Evolutionary conservation across 2,329 filamentous ascomycete genomes (phyloP).

Genomic region (Phoma sp.): DNA sequence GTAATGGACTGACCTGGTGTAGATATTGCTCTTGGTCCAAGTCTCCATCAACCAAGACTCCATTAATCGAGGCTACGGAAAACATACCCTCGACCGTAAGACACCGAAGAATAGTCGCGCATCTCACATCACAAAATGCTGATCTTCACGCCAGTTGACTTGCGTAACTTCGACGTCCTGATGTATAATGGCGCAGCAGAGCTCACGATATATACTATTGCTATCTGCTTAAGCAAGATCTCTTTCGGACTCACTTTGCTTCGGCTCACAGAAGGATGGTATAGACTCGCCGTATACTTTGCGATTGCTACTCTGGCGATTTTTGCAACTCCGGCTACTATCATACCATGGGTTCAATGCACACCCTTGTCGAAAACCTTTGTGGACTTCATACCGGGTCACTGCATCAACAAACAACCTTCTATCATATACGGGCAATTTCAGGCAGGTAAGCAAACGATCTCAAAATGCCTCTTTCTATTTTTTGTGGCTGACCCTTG

Average conservation of each 20-base stretch:
- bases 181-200: constrained; percentile 1
- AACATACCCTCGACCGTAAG: constrained; percentile 2
- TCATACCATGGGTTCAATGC: constrained; percentile 14
- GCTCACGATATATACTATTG: neutral
- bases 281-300: constrained; percentile 13
- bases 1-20: neutral
- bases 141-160: neutral
- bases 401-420: constrained; percentile 11
- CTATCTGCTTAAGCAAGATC: constrained; percentile 19
- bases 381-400: constrained; percentile 10
- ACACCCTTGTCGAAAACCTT: constrained; percentile 15
- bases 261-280: constrained; percentile 17
- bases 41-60: constrained; percentile 1
- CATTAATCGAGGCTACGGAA: neutral
- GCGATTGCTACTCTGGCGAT: constrained; percentile 11
- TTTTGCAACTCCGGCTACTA: constrained; percentile 10
- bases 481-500: constrained; percentile 2
- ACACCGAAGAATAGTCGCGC: neutral
- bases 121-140: neutral
- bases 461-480: neutral
- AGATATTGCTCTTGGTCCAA: neutral
- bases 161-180: neutral
- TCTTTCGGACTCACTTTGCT: constrained; percentile 19
- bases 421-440: constrained; percentile 11
- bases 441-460: constrained; percentile 9